Conservation (phyloP, 768 basidiomycete species). For the Podaxis sp. region DNA sequence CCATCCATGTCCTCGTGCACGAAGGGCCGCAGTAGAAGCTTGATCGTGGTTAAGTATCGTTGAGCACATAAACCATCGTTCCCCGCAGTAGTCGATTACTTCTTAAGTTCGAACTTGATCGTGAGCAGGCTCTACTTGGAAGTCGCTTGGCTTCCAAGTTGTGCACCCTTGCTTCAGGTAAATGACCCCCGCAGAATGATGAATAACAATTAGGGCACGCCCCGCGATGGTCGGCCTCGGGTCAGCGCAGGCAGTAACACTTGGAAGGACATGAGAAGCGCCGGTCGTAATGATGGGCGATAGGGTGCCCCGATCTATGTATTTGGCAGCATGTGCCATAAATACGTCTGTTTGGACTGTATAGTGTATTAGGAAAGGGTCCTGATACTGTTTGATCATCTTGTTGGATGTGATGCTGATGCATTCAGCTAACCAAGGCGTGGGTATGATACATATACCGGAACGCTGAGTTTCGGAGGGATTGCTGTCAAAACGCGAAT, state of each 20-base stretch:
- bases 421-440: no score
- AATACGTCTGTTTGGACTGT: neutral
- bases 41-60: no score
- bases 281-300: neutral
- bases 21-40: no score
- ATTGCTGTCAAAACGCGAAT: neutral
- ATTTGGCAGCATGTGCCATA: neutral
- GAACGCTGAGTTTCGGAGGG: neutral
- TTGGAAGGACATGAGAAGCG: neutral
- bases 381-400: neutral
- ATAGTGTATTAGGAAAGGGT: constrained; percentile 14
- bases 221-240: neutral
- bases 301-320: neutral
- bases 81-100: neutral
- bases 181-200: neutral
- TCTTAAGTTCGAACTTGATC: neutral
- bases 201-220: neutral
- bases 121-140: neutral
- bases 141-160: neutral
- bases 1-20: no score
- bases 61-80: no score
- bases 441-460: neutral
- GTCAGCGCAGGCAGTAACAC: neutral
- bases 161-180: neutral
- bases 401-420: neutral